Evolutionary conservation across 2,329 filamentous ascomycete species (phyloP), one percentile per base, ranked within the genome.

Genomic region (Aspergillus persii): DNA sequence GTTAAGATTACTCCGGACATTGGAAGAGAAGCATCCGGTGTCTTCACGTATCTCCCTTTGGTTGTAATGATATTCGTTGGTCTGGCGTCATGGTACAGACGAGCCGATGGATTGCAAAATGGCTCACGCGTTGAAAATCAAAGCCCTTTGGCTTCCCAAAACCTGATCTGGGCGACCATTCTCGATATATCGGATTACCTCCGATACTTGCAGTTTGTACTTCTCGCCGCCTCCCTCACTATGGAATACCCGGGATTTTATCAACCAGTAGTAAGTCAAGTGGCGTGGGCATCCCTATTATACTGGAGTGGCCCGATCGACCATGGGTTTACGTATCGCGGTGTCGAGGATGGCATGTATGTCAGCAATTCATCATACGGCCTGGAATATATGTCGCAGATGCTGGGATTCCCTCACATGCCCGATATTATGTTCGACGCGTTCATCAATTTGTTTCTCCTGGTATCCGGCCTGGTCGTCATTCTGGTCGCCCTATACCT

Each of bases 171-270:
- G 49, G 39, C 41, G 11, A 8, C 46, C 11, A 46, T 53, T 3
- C 36, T 53, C 18, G 55, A 57, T 8, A 9, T 53, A 11, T 31
- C 49, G 3, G 50, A 53, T 39, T 57, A 53, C 30, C n/a, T 54
- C 15, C 54, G 30, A 8, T 60, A 60, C 41, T 12, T 60, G 4
- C 58, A 60, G 47, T 60, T 57, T 36, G 15, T 60, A 33, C 57
- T 60, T 27, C 33, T 60, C n/a, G 54, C 58, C 23, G 58, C 50
- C 7, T 53, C 51, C 3, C 50, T 60, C 4, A 57, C 54, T 1
- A 23, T 57, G 33, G 52, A 54, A 7, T 57, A 60, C 31, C 58
- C 58, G 8, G 58, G 58, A 26, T 60, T 60, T 27, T 60, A 55
- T 36, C 52, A 60, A 44, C 58, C 58, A 6, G 41, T 57, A 15